Evolutionary conservation across 2,329 filamentous ascomycete genomes (phyloP).

Genomic region (Bisporella sp.): DNA sequence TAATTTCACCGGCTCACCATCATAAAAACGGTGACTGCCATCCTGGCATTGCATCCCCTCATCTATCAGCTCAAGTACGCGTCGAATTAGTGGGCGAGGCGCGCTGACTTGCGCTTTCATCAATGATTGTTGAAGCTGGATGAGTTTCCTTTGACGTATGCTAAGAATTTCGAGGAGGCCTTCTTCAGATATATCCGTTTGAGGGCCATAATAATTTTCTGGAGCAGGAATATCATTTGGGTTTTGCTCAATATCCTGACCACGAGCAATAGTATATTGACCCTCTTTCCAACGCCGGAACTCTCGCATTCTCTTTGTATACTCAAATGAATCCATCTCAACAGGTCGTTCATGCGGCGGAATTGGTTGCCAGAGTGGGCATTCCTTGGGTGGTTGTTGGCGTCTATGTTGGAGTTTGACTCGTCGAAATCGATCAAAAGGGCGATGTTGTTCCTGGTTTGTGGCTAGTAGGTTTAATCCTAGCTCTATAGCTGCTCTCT

Average conservation of each 20-base stretch:
- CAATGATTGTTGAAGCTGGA: background rate
- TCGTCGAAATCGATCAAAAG: constrained; percentile 18
- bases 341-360: constrained; percentile 18
- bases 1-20: background rate
- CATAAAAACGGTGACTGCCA: too few species aligned
- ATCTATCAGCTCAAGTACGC: background rate
- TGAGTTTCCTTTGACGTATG: background rate
- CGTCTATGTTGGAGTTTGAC: constrained; percentile 11
- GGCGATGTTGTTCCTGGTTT: constrained; percentile 24
- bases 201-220: constrained; percentile 19
- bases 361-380: constrained; percentile 17
- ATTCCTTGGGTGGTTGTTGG: constrained; percentile 10
- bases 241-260: background rate
- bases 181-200: constrained; percentile 4
- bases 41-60: background rate
- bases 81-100: background rate
- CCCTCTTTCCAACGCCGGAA: constrained; percentile 16
- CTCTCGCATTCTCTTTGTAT: constrained; percentile 17
- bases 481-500: constrained; percentile 22
- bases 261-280: constrained; percentile 11
- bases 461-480: constrained; percentile 19
- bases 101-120: background rate
- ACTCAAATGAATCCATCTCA: constrained; percentile 19
- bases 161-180: background rate
- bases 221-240: constrained; percentile 9